Evolutionary conservation across 2,329 filamentous ascomycete species (phyloP), one percentile per base, ranked within the genome.

Genomic region (Blastomyces emzantsi): DNA sequence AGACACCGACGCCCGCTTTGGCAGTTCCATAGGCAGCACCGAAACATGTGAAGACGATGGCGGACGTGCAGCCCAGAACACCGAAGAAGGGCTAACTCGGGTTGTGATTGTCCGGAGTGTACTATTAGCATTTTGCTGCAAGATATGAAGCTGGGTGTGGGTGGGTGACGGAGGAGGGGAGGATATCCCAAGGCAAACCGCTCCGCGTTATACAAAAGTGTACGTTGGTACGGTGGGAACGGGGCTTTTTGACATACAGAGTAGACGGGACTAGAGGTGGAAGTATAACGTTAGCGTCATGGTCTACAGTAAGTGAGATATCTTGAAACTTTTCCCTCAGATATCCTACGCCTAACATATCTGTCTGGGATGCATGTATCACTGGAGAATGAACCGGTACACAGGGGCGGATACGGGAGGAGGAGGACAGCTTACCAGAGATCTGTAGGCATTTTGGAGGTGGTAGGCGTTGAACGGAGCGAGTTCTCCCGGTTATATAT

Each of bases 1-100:
- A 91, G 76, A 99, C 96, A 85, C 94, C 94, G 72, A 97, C 94
- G 83, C 94, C 94, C 75, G 94, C 95, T 87, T 99, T 99, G 77
- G 94, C 94, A 72, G 94, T 99, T 80, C 94, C 94, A 82, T 97
- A 99, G 71, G 94, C 92, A 75, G 94, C 94, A 78, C 94, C 92
- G 73, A 96, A 88, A 81, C 91, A 96, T 78, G 92, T 96, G 85
- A 96, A 96, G 76, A 96, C 90, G 76, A 96, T 96, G 79, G 92
- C 91, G 70, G 87, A 89, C 73, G 88, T 94, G 86, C 92, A 97
- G 79, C 92, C 92, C 89, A 97, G 94, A 78, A 91, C 92, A 82
- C 92, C 92, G 76, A 97, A 97, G 83, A 97, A 97, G 81, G 92
- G 87, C 85, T 88, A 75, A 33, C 7, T 69, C 41, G 65, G 61